Conservation (phyloP, 2,329 filamentous ascomycete genomes). For the Lachnellula subtilissima region DNA sequence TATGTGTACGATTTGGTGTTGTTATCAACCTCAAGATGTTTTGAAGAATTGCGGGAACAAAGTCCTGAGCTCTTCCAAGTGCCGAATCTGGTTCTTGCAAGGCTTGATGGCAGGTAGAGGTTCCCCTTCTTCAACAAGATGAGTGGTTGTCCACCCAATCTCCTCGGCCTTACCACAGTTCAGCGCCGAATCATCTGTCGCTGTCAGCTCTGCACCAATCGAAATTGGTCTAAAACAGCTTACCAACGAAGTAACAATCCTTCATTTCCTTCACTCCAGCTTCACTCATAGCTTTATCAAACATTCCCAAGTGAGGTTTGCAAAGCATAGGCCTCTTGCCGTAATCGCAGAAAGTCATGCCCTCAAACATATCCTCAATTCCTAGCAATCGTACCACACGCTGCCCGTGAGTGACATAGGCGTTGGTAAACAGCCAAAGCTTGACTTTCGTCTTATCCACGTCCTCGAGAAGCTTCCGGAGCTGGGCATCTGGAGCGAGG, state of each 20-base stretch:
- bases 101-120: conserved; percentile 58
- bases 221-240: conserved; percentile 28
- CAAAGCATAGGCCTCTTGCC: conserved; percentile 67
- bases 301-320: conserved; percentile 83
- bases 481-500: conserved; percentile 70
- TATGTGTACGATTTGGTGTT: background rate
- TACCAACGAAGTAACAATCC: conserved; percentile 90
- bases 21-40: conserved; percentile 25
- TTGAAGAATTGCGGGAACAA: conserved; percentile 87
- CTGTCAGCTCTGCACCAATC: background rate
- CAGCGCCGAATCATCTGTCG: conserved; percentile 73
- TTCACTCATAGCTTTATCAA: conserved; percentile 80
- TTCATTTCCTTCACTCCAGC: conserved; percentile 63
- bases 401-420: conserved; percentile 82
- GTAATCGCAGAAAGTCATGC: conserved; percentile 94
- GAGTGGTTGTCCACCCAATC: conserved; percentile 80
- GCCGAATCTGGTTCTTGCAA: conserved; percentile 69
- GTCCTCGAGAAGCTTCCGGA: conserved; percentile 72
- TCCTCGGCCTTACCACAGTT: conserved; percentile 76
- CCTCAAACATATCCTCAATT: conserved; percentile 87
- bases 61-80: conserved; percentile 68
- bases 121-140: conserved; percentile 76
- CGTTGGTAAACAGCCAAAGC: conserved; percentile 94
- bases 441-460: conserved; percentile 81
- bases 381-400: conserved; percentile 76